phyloP scores from a whole-genome alignment of 148 eudicot species.

The Persicaria tinctoria region DNA sequence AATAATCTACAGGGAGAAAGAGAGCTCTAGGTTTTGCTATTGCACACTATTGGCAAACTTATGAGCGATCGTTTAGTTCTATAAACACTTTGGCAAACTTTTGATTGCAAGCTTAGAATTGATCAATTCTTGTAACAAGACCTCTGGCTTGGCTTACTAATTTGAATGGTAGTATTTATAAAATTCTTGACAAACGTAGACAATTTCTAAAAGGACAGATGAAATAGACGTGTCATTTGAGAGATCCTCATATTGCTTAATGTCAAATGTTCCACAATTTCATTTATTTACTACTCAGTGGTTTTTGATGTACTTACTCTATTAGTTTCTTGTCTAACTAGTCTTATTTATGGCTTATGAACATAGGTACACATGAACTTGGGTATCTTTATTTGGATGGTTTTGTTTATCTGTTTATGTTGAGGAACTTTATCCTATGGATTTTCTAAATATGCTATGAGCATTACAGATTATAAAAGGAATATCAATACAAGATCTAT shows the following conservation, averaged over 20 bases:
- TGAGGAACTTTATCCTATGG: background rate
- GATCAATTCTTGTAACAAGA: conserved; percentile 35
- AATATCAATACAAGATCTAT: background rate
- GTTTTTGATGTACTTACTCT: background rate
- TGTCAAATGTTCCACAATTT: conserved; percentile 30
- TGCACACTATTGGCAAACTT: no score
- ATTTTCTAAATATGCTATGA: background rate
- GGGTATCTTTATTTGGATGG: background rate
- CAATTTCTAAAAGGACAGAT: conserved; percentile 38
- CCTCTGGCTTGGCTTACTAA: conserved; percentile 40
- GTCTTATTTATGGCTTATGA: no score
- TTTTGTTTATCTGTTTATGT: background rate
- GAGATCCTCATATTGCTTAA: conserved; percentile 72
- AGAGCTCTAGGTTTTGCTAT: no score
- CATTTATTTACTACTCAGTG: background rate
- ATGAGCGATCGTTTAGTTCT: no score
- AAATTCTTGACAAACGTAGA: conserved; percentile 46
- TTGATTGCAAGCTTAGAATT: no score
- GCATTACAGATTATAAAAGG: background rate
- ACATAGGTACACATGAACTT: background rate
- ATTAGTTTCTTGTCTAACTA: background rate
- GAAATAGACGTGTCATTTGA: conserved; percentile 68
- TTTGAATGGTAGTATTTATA: conserved; percentile 38
- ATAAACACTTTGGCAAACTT: no score
- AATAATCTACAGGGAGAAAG: no score